These are phyloP conservation scores for Kwoniella sp. DNA, from an alignment of 768 basidiomycete genomes.

Conservation along the genomic window DNA sequence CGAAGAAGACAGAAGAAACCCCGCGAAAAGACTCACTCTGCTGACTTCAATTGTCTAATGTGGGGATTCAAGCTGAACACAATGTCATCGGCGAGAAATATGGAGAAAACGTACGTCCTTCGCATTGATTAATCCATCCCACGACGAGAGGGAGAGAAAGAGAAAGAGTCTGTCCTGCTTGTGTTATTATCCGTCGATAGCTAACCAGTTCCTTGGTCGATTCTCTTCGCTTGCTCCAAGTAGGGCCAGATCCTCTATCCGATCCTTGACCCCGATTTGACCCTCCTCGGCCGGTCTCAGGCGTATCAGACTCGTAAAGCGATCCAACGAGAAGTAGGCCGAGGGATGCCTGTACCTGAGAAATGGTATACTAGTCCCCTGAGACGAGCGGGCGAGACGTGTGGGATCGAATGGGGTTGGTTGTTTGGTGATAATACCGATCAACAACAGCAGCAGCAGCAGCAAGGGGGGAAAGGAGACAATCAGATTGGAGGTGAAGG, in stretches of 20 bases:
- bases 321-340: slow-evolving; percentile 20
- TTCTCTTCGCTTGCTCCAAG: no score
- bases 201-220: no score
- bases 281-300: slow-evolving; percentile 26
- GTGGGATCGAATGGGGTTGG: slow-evolving; percentile 39
- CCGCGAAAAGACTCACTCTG: no score
- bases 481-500: no score
- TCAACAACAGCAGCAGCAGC: neutral
- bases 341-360: slow-evolving; percentile 33
- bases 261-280: slow-evolving; percentile 29
- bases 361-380: slow-evolving; percentile 33
- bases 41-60: no score
- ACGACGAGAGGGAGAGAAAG: no score
- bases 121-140: no score
- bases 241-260: slow-evolving; percentile 20
- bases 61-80: slow-evolving; percentile 22
- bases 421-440: slow-evolving; percentile 13
- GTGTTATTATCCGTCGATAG: no score
- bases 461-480: neutral
- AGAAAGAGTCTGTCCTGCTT: no score
- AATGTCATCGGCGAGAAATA: slow-evolving; percentile 26
- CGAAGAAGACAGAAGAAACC: no score
- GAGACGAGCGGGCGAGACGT: slow-evolving; percentile 29
- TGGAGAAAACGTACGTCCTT: slow-evolving; percentile 11
- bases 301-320: slow-evolving; percentile 22